phyloP scores from a whole-genome alignment of 495 filamentous ascomycete species.

The Penicillium nucicola region DNA sequence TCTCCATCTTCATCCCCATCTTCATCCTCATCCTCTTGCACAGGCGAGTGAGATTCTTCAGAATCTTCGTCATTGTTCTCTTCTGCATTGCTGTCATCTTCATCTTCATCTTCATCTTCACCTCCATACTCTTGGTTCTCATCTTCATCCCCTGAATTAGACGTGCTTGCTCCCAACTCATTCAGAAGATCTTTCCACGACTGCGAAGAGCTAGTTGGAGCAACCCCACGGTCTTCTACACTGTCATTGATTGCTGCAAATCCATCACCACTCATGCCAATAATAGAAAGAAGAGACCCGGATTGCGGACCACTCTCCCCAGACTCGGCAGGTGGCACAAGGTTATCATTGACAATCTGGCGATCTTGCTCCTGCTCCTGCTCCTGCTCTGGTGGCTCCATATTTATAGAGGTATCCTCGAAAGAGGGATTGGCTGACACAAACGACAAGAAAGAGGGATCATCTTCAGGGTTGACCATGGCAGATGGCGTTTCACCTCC shows the following conservation, averaged over 20 bases:
- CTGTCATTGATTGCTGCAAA: background rate
- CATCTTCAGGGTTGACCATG: slow-evolving; percentile 12
- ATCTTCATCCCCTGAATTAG: slow-evolving; percentile 4
- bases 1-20: background rate
- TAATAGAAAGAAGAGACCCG: slow-evolving; percentile 15
- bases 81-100: no score
- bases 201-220: background rate
- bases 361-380: slow-evolving; percentile 12
- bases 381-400: background rate
- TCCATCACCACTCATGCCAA: background rate
- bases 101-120: background rate
- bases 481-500: slow-evolving; percentile 18
- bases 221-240: background rate
- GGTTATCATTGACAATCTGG: slow-evolving; percentile 17
- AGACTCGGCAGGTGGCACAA: background rate
- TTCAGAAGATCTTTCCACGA: slow-evolving; percentile 6
- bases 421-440: slow-evolving; percentile 20
- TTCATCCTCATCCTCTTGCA: no score
- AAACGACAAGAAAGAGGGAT: slow-evolving; percentile 16
- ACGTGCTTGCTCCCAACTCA: slow-evolving; percentile 14
- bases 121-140: slow-evolving; percentile 1
- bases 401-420: background rate
- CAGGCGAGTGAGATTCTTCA: no score
- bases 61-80: no score
- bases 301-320: slow-evolving; percentile 4